Evolutionary conservation across 306 rosid species (phyloP), one percentile per base, ranked within the genome.

Genomic region (Cucumis cinereus): DNA sequence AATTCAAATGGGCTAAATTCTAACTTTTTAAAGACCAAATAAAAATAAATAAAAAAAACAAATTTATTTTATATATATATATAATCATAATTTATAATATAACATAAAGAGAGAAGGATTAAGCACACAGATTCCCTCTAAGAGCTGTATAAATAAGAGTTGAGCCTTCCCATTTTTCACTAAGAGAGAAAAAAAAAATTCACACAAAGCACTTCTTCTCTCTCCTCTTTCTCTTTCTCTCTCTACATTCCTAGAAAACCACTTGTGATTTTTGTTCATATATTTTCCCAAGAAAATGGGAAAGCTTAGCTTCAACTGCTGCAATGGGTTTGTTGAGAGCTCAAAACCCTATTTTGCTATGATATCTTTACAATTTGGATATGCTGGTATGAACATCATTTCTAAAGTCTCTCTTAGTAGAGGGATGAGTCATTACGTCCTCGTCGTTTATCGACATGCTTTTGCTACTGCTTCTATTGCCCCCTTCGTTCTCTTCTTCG

Each of bases 361-460:
- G 98, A 89, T 91, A 15, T 77, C 88, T 4, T 54, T 93, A 16
- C 97, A 93, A 16, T 91, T 93, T 52, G 98, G 97, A 56, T 93
- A 89, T 52, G 97, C 97, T 0, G 98, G 97, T 20, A 88, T 93
- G 97, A 91, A 87, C 53, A 83, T 93, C 36, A 89, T 93, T 76
- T 80, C 91, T 33, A 93, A 93, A 79, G 85, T 93, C 49, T 93
- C 96, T 10, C 96, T 93, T 50, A 89, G 82, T 81, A 71, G 85
- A 20, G 98, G 98, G 77, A 93, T 93, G 98, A 93, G 96, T 71
- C 98, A 93, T 78, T 93, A 87, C 74, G 98, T 93, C 20, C 96
- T 93, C 12, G 98, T 93, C 60, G 98, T 89, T 71, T 93, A 91
- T 24, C 97, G 98, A 33, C 98, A 93, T 1, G 98, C 91, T 47